Conservation (phyloP, 208 protist genomes). For the Vickermania ingenoplastis region DNA sequence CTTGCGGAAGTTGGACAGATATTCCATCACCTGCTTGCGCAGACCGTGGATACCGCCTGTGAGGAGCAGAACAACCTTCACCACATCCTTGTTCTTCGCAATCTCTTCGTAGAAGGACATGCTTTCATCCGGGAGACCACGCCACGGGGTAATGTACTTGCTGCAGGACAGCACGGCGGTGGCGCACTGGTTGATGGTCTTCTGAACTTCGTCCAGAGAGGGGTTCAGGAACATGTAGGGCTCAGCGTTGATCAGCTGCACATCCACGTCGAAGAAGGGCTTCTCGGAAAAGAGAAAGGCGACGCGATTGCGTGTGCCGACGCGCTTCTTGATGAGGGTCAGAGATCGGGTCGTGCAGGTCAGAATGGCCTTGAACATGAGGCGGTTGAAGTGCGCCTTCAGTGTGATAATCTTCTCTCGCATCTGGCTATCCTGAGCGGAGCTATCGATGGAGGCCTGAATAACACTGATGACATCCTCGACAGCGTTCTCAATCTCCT, state of each 20-base stretch:
- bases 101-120: slow-evolving; percentile 90
- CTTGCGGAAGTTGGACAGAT: slow-evolving; percentile 84
- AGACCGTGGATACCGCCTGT: slow-evolving; percentile 88
- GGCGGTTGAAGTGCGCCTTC: slow-evolving; percentile 84
- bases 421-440: slow-evolving; percentile 45
- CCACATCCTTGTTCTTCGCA: slow-evolving; percentile 90
- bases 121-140: slow-evolving; percentile 43
- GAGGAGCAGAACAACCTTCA: slow-evolving; percentile 92
- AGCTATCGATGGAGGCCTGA: slow-evolving; percentile 23
- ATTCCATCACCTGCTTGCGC: slow-evolving; percentile 91
- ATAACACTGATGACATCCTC: slow-evolving; percentile 81
- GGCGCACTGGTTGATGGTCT: slow-evolving; percentile 91
- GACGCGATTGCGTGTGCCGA: slow-evolving; percentile 85
- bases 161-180: slow-evolving; percentile 87
- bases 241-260: slow-evolving; percentile 88
- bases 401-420: slow-evolving; percentile 73
- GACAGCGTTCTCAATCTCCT: slow-evolving; percentile 88
- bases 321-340: slow-evolving; percentile 88
- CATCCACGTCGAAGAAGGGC: slow-evolving; percentile 93
- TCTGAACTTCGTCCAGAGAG: slow-evolving; percentile 92
- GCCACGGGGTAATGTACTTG: slow-evolving; percentile 86
- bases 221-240: slow-evolving; percentile 90
- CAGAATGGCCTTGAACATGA: slow-evolving; percentile 90
- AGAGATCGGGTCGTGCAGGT: slow-evolving; percentile 85
- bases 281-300: slow-evolving; percentile 88